Percentiles rank a stretch among this genome's conserved stretches.
phyloP scores from a whole-genome alignment of 2,329 filamentous ascomycete species.

The Ceratocystis papillata region DNA sequence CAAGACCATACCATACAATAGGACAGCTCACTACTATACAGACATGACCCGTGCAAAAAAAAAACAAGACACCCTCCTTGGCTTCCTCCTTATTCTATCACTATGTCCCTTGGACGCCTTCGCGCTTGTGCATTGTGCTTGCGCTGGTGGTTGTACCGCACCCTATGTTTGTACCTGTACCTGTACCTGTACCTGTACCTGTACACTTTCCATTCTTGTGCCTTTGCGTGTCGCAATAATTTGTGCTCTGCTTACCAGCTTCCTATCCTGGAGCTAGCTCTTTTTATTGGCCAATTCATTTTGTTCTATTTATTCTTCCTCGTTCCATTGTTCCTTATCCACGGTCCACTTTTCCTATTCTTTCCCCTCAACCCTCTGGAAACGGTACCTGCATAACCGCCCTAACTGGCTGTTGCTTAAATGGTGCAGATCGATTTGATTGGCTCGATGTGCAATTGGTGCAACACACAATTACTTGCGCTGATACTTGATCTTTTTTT shows the following conservation, averaged over 20 bases:
- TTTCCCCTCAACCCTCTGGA: background rate
- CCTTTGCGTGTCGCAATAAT: background rate
- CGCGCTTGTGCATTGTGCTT: background rate
- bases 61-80: background rate
- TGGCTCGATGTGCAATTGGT: background rate
- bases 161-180: background rate
- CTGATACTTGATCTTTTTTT: too few species aligned
- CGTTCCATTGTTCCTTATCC: background rate
- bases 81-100: background rate
- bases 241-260: background rate
- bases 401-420: background rate
- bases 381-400: slow-evolving; percentile 9
- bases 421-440: background rate
- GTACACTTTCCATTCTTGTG: background rate
- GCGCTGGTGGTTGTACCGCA: background rate
- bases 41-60: background rate
- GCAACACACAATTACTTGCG: too few species aligned
- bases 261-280: background rate
- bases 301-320: slow-evolving; percentile 5
- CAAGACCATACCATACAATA: too few species aligned
- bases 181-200: background rate
- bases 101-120: background rate
- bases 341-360: background rate
- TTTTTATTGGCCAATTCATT: background rate
- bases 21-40: too few species aligned